These are phyloP conservation scores for Epichloe sylvatica DNA, from an alignment of 2,329 filamentous ascomycete genomes.

Conservation along the genomic window DNA sequence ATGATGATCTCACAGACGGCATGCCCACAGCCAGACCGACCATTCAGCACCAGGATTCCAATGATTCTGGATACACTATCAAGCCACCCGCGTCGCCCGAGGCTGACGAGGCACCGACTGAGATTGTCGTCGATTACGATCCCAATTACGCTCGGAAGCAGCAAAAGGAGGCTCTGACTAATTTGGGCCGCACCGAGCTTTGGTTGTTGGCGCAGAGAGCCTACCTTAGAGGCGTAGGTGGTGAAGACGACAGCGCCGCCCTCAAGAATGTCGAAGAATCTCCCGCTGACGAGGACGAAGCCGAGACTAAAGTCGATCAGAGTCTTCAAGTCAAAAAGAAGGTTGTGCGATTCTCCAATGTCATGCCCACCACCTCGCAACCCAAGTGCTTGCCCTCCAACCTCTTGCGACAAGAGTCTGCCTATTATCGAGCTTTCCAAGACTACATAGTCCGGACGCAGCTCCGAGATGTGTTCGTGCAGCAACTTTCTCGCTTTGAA, in stretches of 20 bases:
- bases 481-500: constrained; percentile 74
- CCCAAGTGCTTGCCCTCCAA: constrained; percentile 38
- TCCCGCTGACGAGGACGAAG: constrained; percentile 16
- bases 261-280: constrained; percentile 24
- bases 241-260: constrained; percentile 23
- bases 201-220: constrained; percentile 76
- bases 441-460: constrained; percentile 54
- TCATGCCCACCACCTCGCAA: constrained; percentile 29
- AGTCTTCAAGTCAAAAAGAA: constrained; percentile 42
- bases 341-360: constrained; percentile 59
- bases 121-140: constrained; percentile 58
- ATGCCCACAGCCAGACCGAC: constrained; percentile 51
- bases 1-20: constrained; percentile 39
- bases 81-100: constrained; percentile 16
- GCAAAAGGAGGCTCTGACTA: constrained; percentile 53
- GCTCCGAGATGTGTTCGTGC: constrained; percentile 64
- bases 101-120: constrained; percentile 44
- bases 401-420: constrained; percentile 49
- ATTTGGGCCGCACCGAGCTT: constrained; percentile 68
- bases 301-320: constrained; percentile 15
- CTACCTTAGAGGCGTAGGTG: constrained; percentile 56
- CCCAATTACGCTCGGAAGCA: constrained; percentile 63
- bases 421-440: constrained; percentile 81
- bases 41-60: constrained; percentile 18
- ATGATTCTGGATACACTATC: constrained; percentile 17